Base-by-base conservation (phyloP, 805 yeast genomes). In the Kregervanrija delftensis region DNA sequence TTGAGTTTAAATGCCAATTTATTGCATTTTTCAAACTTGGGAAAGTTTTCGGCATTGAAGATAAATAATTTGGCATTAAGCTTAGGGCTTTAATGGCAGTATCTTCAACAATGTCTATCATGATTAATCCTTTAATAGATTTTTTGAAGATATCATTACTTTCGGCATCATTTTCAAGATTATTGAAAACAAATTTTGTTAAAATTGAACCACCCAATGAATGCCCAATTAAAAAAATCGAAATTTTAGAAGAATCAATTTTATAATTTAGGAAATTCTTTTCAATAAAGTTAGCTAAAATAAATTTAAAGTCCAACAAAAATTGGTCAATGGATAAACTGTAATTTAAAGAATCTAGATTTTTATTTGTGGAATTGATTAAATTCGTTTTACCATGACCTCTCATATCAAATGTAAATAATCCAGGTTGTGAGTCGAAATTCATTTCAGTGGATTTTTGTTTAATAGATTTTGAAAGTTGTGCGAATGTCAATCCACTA, bases 51-150 rank as follows among this genome's bases (percentile, higher is more conserved):
- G 98, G 98, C 36, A 93, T 68, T n/a, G 69, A 67, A 3, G 65
- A 57, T 10, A 93, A 68, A 48, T 86, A 86, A n/a, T 60, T 53
- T 8, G 79, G 74, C 86, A 93, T 90, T 4, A 78, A 69, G 3
- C 58, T 56, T 5, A 93, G 66, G 0, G 96, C 80, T 34, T 74
- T 72, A 2, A 84, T 71, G 0, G 98, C 97, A 0, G 93, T 83
- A 47, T 90, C 98, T 59, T 93, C 99, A 1, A 93, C 96, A 2
- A 93, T 93, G 62, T 93, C 99, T 13, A 93, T 65, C 71, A 90
- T 79, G 0, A 77, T 74, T 3, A 93, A 63, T 0, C 98, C 99
- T 33, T 74, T 70, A 2, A 86, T 58, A 14, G 56, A 51, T 4
- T 42, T 31, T 53, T 55, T 39, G 8, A 22, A 57, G 14, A 60